Evolutionary conservation across 768 basidiomycete genomes (phyloP).

Genomic region (Hemileccinum impolitum): DNA sequence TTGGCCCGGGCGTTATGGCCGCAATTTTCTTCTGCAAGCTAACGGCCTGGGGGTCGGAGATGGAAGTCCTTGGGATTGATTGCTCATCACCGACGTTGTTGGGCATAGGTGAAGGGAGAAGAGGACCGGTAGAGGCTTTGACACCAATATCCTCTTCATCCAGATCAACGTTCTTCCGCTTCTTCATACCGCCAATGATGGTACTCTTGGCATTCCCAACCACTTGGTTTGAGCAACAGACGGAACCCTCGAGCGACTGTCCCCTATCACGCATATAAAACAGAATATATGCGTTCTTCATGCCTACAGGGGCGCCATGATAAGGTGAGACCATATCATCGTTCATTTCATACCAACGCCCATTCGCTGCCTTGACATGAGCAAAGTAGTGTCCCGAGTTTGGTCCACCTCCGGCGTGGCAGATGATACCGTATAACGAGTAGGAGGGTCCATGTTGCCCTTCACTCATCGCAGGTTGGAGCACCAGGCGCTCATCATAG

Average conservation of each 20-base stretch:
- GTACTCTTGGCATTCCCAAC: conserved; percentile 29
- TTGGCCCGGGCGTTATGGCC: conserved; percentile 30
- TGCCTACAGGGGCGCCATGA: conserved; percentile 46
- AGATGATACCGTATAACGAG: conserved; percentile 87
- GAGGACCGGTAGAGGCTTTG: conserved; percentile 65
- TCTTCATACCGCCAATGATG: conserved; percentile 48
- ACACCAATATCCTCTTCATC: conserved; percentile 48
- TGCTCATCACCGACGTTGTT: conserved; percentile 15
- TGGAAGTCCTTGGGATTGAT: conserved; percentile 11
- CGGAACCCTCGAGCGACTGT: conserved; percentile 63
- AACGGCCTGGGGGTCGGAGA: conserved; percentile 51
- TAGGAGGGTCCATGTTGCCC: conserved; percentile 75
- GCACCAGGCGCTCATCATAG: conserved; percentile 73
- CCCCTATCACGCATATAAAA: conserved; percentile 87
- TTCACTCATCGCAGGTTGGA: conserved; percentile 82
- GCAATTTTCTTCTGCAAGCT: conserved; percentile 53
- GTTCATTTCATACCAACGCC: conserved; percentile 91
- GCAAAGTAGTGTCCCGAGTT: conserved; percentile 97
- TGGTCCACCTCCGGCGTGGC: conserved; percentile 88
- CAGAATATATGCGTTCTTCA: conserved; percentile 87
- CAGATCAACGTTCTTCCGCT: conserved; percentile 43
- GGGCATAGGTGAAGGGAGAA: conserved; percentile 48
- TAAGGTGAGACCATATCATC: conserved; percentile 67
- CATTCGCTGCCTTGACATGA: conserved; percentile 66
- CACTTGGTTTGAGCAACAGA: conserved; percentile 30